A percentile compares a stretch with the other conserved stretches of the same genome.
These are phyloP conservation scores for Capronia americana DNA, from an alignment of 2,329 filamentous ascomycete genomes.

Conservation along the genomic window DNA sequence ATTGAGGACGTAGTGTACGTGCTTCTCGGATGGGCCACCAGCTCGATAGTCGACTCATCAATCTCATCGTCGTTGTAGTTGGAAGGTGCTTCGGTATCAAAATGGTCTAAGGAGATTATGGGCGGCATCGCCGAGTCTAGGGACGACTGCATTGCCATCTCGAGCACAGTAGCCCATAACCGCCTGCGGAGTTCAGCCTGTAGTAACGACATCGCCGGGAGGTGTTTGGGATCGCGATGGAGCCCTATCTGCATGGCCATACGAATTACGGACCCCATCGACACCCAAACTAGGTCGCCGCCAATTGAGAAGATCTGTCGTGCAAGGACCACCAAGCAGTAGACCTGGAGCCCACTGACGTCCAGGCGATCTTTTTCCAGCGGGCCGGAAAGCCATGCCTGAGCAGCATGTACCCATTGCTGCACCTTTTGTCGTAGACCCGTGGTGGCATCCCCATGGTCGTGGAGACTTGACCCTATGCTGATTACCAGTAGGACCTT, in stretches of 20 bases:
- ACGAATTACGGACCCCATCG: constrained; percentile 42
- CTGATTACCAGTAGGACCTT: constrained; percentile 47
- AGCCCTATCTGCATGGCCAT: constrained; percentile 45
- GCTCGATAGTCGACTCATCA: constrained; percentile 32
- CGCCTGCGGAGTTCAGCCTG: constrained; percentile 42
- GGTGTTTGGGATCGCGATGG: constrained; percentile 43
- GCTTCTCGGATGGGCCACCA: constrained; percentile 28
- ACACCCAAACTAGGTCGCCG: constrained; percentile 47
- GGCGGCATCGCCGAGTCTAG: constrained; percentile 44
- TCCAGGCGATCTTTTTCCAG: constrained; percentile 43
- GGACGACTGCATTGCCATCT: constrained; percentile 44
- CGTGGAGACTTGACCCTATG: constrained; percentile 40
- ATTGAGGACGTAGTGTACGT: constrained; percentile 38
- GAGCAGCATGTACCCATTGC: constrained; percentile 44
- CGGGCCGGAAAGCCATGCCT: constrained; percentile 48
- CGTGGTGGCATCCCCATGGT: background rate
- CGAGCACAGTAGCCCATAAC: constrained; percentile 48
- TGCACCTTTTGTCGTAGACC: constrained; percentile 4
- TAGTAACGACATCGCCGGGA: constrained; percentile 34
- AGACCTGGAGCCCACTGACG: constrained; percentile 45
- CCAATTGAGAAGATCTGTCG: constrained; percentile 44
- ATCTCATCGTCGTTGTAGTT: constrained; percentile 48
- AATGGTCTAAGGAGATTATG: constrained; percentile 44
- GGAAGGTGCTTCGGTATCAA: constrained; percentile 45
- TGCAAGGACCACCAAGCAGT: constrained; percentile 46